Percentiles rank a stretch among this genome's conserved stretches.
phyloP scores from a whole-genome alignment of 257 asterid species.

The Prunella vulgaris region DNA sequence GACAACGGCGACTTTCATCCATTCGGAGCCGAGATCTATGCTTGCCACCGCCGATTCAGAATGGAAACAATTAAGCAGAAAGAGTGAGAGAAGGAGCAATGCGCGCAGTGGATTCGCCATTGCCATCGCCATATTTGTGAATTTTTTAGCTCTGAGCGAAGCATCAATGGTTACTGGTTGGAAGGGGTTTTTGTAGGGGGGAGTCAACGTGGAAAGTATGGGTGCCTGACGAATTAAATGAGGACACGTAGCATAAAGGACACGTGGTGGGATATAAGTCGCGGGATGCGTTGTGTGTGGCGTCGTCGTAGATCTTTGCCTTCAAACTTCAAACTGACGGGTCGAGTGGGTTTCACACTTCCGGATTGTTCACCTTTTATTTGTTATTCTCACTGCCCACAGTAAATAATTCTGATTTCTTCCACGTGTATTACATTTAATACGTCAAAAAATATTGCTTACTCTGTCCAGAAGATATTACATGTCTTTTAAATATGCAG shows the following conservation, averaged over 20 bases:
- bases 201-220: conserved; percentile 37
- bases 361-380: not conserved
- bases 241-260: conserved; percentile 25
- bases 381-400: no score
- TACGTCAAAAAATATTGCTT: no score
- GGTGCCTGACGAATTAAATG: conserved; percentile 22
- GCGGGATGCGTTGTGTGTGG: conserved; percentile 54
- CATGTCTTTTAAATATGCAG: no score
- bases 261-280: conserved; percentile 54
- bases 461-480: no score
- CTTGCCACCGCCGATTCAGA: conserved; percentile 88
- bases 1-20: conserved; percentile 89
- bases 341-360: not conserved
- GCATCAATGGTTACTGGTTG: conserved; percentile 9
- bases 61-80: conserved; percentile 30
- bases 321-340: not conserved
- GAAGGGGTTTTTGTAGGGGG: conserved; percentile 30
- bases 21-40: conserved; percentile 99
- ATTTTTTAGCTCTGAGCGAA: conserved; percentile 21
- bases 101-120: conserved; percentile 31
- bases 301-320: conserved; percentile 22
- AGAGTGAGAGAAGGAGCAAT: conserved; percentile 37
- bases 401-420: no score
- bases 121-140: conserved; percentile 40
- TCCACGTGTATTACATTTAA: no score